phyloP scores from a whole-genome alignment of 768 basidiomycete genomes.

The Termitomyces sp. region DNA sequence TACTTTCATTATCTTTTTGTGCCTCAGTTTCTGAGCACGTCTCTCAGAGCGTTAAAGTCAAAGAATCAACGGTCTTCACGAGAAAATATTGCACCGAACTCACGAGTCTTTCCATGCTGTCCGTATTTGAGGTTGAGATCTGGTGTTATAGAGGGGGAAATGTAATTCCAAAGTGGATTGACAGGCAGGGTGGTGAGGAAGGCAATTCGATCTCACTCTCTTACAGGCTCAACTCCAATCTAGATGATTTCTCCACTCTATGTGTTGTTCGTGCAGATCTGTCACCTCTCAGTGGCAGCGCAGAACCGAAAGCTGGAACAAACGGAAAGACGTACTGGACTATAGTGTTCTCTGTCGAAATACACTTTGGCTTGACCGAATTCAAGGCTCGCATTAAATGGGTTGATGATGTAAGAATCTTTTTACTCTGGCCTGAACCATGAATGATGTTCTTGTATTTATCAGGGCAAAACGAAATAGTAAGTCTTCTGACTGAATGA shows the following conservation, averaged over 20 bases:
- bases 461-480: slow-evolving; percentile 68
- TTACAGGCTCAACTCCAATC: not conserved
- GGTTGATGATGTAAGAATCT: slow-evolving; percentile 61
- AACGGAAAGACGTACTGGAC: slow-evolving; percentile 76
- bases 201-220: not conserved
- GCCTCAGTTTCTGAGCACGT: not conserved
- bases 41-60: slow-evolving; percentile 62
- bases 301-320: slow-evolving; percentile 58
- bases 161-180: slow-evolving; percentile 68
- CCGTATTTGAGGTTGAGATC: slow-evolving; percentile 79
- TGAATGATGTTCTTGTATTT: not conserved
- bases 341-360: slow-evolving; percentile 79
- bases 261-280: slow-evolving; percentile 77
- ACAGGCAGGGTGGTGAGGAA: slow-evolving; percentile 46
- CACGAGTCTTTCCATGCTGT: slow-evolving; percentile 67
- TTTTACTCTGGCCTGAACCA: not conserved
- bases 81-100: slow-evolving; percentile 81
- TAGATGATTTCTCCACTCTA: slow-evolving; percentile 69
- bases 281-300: slow-evolving; percentile 66
- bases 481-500: slow-evolving; percentile 28
- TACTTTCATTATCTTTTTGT: not conserved
- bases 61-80: slow-evolving; percentile 77
- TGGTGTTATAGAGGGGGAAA: slow-evolving; percentile 83
- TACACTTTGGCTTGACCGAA: slow-evolving; percentile 79
- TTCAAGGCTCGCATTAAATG: slow-evolving; percentile 81